Base-by-base conservation (phyloP, 2,329 filamentous ascomycete species). In the Xylariaceae sp. region DNA sequence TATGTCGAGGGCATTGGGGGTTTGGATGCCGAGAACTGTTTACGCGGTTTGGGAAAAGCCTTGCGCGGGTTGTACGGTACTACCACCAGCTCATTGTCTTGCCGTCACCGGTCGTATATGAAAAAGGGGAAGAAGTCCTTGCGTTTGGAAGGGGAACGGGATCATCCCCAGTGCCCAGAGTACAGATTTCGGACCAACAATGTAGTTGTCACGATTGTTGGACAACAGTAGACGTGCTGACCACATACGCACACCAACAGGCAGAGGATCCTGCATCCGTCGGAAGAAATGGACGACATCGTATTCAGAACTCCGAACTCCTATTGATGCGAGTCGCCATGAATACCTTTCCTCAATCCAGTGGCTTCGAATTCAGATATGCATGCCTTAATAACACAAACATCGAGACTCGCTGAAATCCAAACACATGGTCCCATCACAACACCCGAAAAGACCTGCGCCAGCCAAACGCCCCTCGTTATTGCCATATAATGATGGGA, bases 391-490 rank as follows among this genome's bases (percentile, higher is more conserved):
- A 46, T 5, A 43, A 15, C 22, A 40, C 10, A 42, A 50, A 54
- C 47, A 16, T 40, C 40, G 48, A 54, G 19, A 34, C 15, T 21
- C 34, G 49, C 49, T 41, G 29, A 50, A 47, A 41, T 37, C 36
- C 32, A 52, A 55, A 51, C n/a, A 18, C 47, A 32, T 34, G 40
- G 46, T 37, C 42, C 10, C 13, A 41, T 49, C n/a, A 15, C 43
- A 34, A 46, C 44, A 21, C 43, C 37, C 2, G 29, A 13, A 5
- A 47, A 39, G 46, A 32, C 29, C 42, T 18, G 18, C 45, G 40
- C 55, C 48, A 16, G 21, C 45, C 55, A 26, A 58, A 60, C 58
- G 58, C 58, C 58, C 41, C 50, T 56, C 53, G 58, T 56, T 58
- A 58, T 60, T 44, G 41, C 47, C 29, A 43, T 54, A n/a, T 46